These are phyloP conservation scores for Neurospora sp. DNA, from an alignment of 495 filamentous ascomycete genomes.

Conservation along the genomic window DNA sequence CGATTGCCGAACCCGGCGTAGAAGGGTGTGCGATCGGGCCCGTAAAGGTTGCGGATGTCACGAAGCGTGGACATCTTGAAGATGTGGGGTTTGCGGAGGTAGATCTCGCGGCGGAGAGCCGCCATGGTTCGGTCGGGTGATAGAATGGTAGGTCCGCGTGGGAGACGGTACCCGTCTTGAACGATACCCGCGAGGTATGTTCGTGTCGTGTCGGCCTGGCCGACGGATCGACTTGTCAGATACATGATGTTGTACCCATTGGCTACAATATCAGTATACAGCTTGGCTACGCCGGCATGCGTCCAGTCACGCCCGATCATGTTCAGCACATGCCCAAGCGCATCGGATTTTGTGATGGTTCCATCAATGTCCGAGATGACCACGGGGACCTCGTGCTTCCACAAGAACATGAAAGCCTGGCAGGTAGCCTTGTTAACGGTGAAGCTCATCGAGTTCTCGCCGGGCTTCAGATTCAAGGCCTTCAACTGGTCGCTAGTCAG, in stretches of 20 bases:
- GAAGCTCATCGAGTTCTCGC: constrained; percentile 87
- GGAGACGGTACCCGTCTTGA: constrained; percentile 79
- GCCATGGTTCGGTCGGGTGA: constrained; percentile 93
- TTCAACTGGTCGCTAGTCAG: constrained; percentile 94
- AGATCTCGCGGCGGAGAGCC: constrained; percentile 87
- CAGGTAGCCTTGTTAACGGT: constrained; percentile 92
- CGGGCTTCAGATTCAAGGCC: constrained; percentile 68
- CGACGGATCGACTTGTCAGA: constrained; percentile 85
- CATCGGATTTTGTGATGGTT: constrained; percentile 98
- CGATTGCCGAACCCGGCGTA: constrained; percentile 97
- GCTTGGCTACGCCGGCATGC: constrained; percentile 88
- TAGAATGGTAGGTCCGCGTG: constrained; percentile 86
- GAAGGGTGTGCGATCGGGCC: constrained; percentile 70
- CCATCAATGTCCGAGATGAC: constrained; percentile 99
- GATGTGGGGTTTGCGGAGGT: constrained; percentile 91
- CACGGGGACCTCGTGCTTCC: constrained; percentile 79
- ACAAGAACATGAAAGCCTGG: constrained; percentile 83
- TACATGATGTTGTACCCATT: constrained; percentile 99
- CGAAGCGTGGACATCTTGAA: constrained; percentile 99
- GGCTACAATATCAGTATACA: constrained; percentile 89
- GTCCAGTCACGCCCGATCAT: constrained; percentile 99
- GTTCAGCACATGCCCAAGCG: constrained; percentile 91
- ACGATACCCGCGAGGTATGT: constrained; percentile 82
- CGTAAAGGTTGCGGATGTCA: constrained; percentile 84
- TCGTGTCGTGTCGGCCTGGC: constrained; percentile 84